phyloP scores from a whole-genome alignment of 371 early-diverging fungal species.

The Rhizopus sp. region DNA sequence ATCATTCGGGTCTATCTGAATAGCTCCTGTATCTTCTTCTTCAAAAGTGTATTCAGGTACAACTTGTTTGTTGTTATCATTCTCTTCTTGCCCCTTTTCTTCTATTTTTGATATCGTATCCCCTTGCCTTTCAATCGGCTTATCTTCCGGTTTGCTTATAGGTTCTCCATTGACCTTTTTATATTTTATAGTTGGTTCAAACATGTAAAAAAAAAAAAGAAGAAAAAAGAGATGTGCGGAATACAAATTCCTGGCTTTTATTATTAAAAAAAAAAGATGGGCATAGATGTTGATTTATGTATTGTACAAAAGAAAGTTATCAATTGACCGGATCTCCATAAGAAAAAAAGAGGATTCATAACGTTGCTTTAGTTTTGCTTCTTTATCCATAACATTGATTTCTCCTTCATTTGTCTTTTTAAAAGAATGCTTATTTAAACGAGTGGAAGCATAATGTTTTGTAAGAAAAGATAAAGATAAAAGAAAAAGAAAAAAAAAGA shows the following conservation, averaged over 20 bases:
- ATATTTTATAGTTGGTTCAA: slow-evolving; percentile 50
- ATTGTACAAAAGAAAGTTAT: too few species aligned
- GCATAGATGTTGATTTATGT: background rate
- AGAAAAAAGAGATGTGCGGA: background rate
- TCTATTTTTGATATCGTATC: background rate
- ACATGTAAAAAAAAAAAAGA: slow-evolving; percentile 24
- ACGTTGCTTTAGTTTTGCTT: slow-evolving; percentile 7
- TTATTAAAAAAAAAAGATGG: background rate
- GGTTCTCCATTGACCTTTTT: slow-evolving; percentile 31
- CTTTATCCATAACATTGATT: slow-evolving; percentile 2
- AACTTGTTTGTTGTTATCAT: background rate
- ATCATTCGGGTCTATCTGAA: slow-evolving; percentile 42
- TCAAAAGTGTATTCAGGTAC: slow-evolving; percentile 11
- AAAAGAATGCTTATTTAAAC: background rate
- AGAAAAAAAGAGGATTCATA: too few species aligned
- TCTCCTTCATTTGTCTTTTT: slow-evolving; percentile 6
- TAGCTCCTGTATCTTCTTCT: slow-evolving; percentile 27
- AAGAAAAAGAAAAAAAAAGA: background rate
- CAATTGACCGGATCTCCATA: too few species aligned
- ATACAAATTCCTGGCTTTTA: background rate
- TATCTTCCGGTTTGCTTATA: background rate
- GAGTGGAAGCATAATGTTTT: too few species aligned
- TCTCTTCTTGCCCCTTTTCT: background rate
- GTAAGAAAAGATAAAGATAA: too few species aligned
- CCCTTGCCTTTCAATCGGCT: background rate